Evolutionary conservation across 441 rosid species (phyloP), one percentile per base, ranked within the genome.

Genomic region (Eruca vesicaria): DNA sequence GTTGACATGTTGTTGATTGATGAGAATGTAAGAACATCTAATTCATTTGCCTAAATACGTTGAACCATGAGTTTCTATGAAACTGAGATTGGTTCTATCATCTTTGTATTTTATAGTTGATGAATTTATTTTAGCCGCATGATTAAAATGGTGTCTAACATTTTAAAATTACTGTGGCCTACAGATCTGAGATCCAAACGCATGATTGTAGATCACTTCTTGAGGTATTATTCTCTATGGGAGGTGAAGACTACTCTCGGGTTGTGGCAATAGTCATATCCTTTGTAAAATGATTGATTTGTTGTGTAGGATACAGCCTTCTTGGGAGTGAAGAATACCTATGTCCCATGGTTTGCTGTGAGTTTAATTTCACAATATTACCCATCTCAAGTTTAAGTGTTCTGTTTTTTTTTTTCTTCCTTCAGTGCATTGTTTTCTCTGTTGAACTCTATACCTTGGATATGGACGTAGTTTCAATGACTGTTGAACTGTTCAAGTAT

Each of bases 401-500:
- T 52, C 43, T 41, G 16, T 50, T 41, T 32, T 73, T 26, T 23
- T 1, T 23, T 63, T n/a, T n/a, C n/a, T n/a, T 56, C 9, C 7
- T 19, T 28, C 6, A 23, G 6, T 21, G 1, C 57, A 36, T 19
- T 20, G n/a, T n/a, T n/a, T n/a, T n/a, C n/a, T n/a, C 19, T 69
- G 16, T 59, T 36, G 38, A 66, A 73, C 28, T 36, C 36, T 82
- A 90, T 92, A 70, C 86, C 83, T 73, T 93, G 29, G 86, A 86
- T 26, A 93, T 96, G 33, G 85, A 85, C 9, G 91, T 88, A 80
- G 98, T 97, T 61, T 71, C 76, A 9, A 73, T 93, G 36, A 82
- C 87, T 7, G 91, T 93, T 81, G 90, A 93, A 76, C 84, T 93
- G 19, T 91, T 80, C 86, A 91, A 88, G n/a, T n/a, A n/a, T n/a